Conservation (phyloP, 179 eudicot species). For the Dionaea muscipula region DNA sequence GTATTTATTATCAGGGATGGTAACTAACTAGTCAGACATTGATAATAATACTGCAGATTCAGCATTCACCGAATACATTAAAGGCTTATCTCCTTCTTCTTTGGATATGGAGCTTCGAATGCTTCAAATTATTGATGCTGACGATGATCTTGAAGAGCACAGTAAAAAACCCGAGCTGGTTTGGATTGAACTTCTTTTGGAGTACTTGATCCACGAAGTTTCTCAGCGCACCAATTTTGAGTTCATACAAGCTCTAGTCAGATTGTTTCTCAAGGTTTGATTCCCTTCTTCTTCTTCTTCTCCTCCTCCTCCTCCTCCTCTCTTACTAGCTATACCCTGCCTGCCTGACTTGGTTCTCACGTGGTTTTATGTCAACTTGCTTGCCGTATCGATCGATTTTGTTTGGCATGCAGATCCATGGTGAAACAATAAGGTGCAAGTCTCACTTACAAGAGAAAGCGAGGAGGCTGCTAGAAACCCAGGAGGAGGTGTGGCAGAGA, state of each 20-base stretch:
- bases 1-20: too few species aligned
- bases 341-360: background rate
- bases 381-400: background rate
- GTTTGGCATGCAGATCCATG: slow-evolving; percentile 57
- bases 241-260: slow-evolving; percentile 70
- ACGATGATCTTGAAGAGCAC: slow-evolving; percentile 43
- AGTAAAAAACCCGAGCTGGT: slow-evolving; percentile 48
- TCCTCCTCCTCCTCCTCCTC: too few species aligned
- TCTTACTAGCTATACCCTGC: too few species aligned
- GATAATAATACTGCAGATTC: slow-evolving; percentile 52
- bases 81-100: slow-evolving; percentile 69
- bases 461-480: slow-evolving; percentile 52
- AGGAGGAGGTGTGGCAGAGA: slow-evolving; percentile 65
- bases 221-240: slow-evolving; percentile 80
- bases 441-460: slow-evolving; percentile 63
- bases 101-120: slow-evolving; percentile 91
- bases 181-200: slow-evolving; percentile 63
- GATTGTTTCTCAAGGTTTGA: slow-evolving; percentile 80
- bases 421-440: slow-evolving; percentile 62
- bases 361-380: background rate
- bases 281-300: slow-evolving; percentile 1
- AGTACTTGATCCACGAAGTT: slow-evolving; percentile 68
- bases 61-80: slow-evolving; percentile 68
- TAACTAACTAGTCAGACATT: background rate
- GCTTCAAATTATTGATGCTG: slow-evolving; percentile 87